Percentiles rank a stretch among this genome's conserved stretches.
Evolutionary conservation across 345 rosid genomes (phyloP).

Genomic region (Passiflora organensis): DNA sequence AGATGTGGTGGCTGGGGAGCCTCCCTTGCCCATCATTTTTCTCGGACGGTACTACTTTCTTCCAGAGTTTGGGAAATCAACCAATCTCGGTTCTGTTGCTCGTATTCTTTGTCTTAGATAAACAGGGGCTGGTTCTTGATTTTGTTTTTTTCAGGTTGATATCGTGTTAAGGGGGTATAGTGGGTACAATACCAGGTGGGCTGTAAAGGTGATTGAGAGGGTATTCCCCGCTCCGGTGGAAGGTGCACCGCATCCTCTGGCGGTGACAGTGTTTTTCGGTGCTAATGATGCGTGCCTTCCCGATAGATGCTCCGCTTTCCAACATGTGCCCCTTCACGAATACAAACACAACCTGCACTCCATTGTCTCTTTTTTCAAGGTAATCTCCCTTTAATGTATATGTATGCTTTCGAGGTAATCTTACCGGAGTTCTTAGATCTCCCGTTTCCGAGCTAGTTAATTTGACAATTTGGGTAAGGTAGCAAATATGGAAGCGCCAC

Average conservation of each 20-base stretch:
- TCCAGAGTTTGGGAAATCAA: not conserved
- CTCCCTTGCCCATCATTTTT: constrained; percentile 64
- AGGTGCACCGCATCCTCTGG: constrained; percentile 26
- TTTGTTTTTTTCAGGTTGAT: constrained; percentile 41
- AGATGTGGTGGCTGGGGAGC: constrained; percentile 78
- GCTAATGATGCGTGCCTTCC: constrained; percentile 88
- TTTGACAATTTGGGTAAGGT: too few relatives aligned
- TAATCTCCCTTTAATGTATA: constrained; percentile 4
- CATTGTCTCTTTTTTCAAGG: constrained; percentile 68
- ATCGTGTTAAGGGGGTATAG: constrained; percentile 71
- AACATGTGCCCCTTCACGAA: constrained; percentile 81
- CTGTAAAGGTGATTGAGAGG: constrained; percentile 50
- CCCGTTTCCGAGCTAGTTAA: too few relatives aligned
- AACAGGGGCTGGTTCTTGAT: too few relatives aligned
- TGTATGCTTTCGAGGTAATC: too few relatives aligned
- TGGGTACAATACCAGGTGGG: constrained; percentile 90
- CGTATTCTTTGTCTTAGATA: not conserved
- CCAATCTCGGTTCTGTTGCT: not conserved
- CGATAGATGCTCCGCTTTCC: constrained; percentile 71
- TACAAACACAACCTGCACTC: constrained; percentile 61
- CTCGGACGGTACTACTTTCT: constrained; percentile 58
- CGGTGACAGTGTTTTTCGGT: constrained; percentile 79
- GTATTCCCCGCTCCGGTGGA: constrained; percentile 42
- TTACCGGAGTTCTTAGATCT: too few relatives aligned
- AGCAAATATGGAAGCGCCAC: too few relatives aligned